Evolutionary conservation across 306 rosid genomes (phyloP).

Genomic region (Vicia sativa): DNA sequence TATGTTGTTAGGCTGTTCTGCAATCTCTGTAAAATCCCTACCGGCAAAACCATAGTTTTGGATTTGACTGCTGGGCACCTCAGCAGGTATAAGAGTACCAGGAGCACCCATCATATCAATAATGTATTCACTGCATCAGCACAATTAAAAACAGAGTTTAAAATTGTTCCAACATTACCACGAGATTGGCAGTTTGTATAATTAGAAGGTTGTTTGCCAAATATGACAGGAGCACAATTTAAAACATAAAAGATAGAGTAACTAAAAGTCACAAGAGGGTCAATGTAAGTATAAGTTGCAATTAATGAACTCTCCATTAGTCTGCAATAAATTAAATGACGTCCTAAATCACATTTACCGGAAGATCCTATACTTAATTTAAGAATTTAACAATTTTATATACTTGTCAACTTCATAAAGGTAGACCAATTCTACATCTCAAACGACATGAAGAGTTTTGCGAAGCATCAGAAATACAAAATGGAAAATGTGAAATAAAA

Average conservation of each 20-base stretch:
- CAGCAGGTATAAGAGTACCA: slow-evolving; percentile 93
- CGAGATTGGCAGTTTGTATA: slow-evolving; percentile 31
- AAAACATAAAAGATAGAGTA: slow-evolving; percentile 31
- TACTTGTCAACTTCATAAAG: slow-evolving; percentile 23
- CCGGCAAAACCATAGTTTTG: slow-evolving; percentile 59
- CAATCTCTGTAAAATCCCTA: slow-evolving; percentile 64
- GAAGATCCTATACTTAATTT: slow-evolving; percentile 18
- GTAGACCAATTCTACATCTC: slow-evolving; percentile 15
- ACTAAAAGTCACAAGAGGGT: slow-evolving; percentile 21
- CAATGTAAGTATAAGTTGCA: slow-evolving; percentile 28
- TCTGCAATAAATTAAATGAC: slow-evolving; percentile 16
- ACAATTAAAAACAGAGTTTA: slow-evolving; percentile 39
- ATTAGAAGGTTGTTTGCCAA: slow-evolving; percentile 12
- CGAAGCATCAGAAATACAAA: slow-evolving; percentile 29
- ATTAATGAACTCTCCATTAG: slow-evolving; percentile 28
- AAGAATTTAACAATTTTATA: slow-evolving; percentile 12
- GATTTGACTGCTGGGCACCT: slow-evolving; percentile 87
- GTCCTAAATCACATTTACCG: slow-evolving; percentile 26
- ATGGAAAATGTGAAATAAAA: slow-evolving; percentile 16
- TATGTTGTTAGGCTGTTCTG: slow-evolving; percentile 48
- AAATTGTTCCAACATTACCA: slow-evolving; percentile 26
- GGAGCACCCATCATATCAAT: slow-evolving; percentile 99
- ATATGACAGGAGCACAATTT: slow-evolving; percentile 29
- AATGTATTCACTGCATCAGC: slow-evolving; percentile 87
- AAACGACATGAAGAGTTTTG: slow-evolving; percentile 27